A percentile compares a stretch with the other conserved stretches of the same genome.
Evolutionary conservation across 2,329 filamentous ascomycete species (phyloP).

Genomic region (Volutella citrinella): DNA sequence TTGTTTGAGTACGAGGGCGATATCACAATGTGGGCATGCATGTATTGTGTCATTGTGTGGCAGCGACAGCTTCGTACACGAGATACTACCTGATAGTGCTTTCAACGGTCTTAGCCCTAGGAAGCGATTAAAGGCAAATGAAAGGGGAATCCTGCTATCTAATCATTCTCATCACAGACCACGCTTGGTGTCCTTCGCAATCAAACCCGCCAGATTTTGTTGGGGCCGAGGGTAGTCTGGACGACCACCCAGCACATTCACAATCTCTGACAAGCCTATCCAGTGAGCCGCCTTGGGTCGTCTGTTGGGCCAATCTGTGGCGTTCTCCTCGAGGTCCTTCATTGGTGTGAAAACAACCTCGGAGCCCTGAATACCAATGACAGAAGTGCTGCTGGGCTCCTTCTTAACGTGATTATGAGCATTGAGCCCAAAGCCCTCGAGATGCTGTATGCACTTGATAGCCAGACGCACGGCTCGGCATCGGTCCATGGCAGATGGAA

Average conservation of each 20-base stretch:
- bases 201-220: conserved; percentile 46
- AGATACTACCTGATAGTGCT: neutral
- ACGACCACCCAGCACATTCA: conserved; percentile 80
- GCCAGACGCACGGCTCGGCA: conserved; percentile 88
- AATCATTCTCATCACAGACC: conserved; percentile 32
- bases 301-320: conserved; percentile 91
- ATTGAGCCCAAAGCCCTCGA: conserved; percentile 73
- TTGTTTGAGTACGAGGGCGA: too few relatives aligned
- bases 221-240: conserved; percentile 51
- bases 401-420: conserved; percentile 65
- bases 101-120: neutral
- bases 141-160: conserved; percentile 6
- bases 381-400: conserved; percentile 70
- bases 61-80: too few relatives aligned
- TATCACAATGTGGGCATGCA: too few relatives aligned
- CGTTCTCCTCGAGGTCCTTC: conserved; percentile 73
- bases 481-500: conserved; percentile 93
- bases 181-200: conserved; percentile 61
- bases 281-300: conserved; percentile 84
- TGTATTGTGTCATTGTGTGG: conserved; percentile 2
- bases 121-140: conserved; percentile 2
- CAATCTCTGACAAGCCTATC: conserved; percentile 74
- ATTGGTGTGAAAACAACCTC: conserved; percentile 85
- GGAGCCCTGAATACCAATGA: conserved; percentile 91
- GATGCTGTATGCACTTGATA: conserved; percentile 89